These are phyloP conservation scores for Neurospora sp. DNA, from an alignment of 495 filamentous ascomycete species.

Conservation along the genomic window DNA sequence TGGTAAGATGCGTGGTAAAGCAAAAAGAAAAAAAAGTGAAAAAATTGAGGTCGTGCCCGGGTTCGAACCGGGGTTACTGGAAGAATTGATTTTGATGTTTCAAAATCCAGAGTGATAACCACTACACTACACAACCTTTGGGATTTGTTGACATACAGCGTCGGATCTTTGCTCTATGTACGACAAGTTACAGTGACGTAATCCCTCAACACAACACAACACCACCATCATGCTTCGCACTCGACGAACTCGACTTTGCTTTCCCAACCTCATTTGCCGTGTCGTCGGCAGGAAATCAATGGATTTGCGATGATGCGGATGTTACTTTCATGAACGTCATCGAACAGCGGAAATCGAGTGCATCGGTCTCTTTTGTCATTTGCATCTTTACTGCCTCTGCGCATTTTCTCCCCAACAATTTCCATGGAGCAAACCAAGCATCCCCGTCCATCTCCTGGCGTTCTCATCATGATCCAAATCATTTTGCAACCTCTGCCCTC, in stretches of 20 bases:
- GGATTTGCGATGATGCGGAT: neutral
- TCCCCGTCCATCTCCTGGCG: neutral
- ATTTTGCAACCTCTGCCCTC: neutral
- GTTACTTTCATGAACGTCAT: neutral
- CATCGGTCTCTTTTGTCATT: neutral
- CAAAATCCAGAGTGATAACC: slow-evolving; percentile 1
- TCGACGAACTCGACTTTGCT: neutral
- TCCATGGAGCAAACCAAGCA: neutral
- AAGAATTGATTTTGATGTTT: neutral
- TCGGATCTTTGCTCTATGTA: neutral
- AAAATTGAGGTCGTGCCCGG: neutral
- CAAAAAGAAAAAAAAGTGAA: neutral
- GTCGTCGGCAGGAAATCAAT: neutral
- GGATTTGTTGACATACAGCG: neutral
- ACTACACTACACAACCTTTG: neutral
- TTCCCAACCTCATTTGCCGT: neutral
- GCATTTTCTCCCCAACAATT: neutral
- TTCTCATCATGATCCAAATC: neutral
- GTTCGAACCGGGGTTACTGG: neutral
- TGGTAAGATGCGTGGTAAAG: neutral
- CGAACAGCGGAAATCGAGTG: neutral
- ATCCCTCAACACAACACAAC: neutral
- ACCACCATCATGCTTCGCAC: neutral
- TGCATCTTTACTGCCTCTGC: neutral
- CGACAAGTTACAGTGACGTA: neutral